These are phyloP conservation scores for Mycena vitilis DNA, from an alignment of 768 basidiomycete genomes.

Conservation along the genomic window DNA sequence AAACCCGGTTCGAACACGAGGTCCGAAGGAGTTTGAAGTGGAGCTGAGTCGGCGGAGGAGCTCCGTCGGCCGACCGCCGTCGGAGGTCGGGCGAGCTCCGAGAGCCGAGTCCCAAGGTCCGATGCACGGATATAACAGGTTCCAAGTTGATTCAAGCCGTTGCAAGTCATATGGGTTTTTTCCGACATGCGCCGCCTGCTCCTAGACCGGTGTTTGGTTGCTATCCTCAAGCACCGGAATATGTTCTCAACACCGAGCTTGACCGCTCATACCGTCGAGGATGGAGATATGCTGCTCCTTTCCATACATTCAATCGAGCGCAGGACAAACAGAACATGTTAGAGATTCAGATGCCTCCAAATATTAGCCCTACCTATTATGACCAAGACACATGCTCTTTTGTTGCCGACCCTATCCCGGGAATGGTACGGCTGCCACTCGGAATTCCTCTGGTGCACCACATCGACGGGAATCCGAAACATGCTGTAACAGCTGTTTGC, in stretches of 20 bases:
- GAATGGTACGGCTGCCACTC: slow-evolving; percentile 26
- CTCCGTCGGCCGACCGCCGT: too few relatives aligned
- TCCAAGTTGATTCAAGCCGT: too few relatives aligned
- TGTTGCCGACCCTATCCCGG: slow-evolving; percentile 18
- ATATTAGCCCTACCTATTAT: not conserved
- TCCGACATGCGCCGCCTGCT: not conserved
- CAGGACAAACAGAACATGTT: slow-evolving; percentile 13
- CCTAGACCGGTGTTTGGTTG: not conserved
- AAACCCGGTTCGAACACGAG: too few relatives aligned
- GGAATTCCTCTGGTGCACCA: slow-evolving; percentile 27
- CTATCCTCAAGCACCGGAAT: slow-evolving; percentile 9
- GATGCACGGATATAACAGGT: too few relatives aligned
- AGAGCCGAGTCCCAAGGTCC: too few relatives aligned
- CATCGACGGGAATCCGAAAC: slow-evolving; percentile 17
- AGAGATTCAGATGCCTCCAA: slow-evolving; percentile 11
- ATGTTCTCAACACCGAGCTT: not conserved
- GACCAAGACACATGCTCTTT: not conserved
- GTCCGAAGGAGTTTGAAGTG: too few relatives aligned
- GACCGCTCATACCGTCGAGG: slow-evolving; percentile 16
- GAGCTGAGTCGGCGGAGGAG: too few relatives aligned
- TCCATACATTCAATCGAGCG: not conserved
- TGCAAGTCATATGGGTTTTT: too few relatives aligned
- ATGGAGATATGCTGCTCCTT: slow-evolving; percentile 12
- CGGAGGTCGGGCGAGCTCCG: too few relatives aligned
- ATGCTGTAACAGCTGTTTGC: slow-evolving; percentile 21